Evolutionary conservation across 2,329 filamentous ascomycete species (phyloP).

Genomic region (Sarocladium brachiariae): DNA sequence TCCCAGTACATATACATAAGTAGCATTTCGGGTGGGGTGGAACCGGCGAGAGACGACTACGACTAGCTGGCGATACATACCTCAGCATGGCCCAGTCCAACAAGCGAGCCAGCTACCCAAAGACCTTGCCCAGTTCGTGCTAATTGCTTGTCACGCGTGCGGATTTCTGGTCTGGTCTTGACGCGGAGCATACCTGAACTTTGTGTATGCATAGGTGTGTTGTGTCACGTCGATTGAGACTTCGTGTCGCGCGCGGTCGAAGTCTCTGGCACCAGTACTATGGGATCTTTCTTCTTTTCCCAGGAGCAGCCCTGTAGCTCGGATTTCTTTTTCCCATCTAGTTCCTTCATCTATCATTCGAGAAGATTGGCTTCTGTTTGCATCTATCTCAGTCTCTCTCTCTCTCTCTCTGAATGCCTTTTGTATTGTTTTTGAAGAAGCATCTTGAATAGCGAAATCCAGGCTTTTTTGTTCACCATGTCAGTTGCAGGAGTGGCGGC

Average conservation of each 20-base stretch:
- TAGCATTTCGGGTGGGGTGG: neutral
- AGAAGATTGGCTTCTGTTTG: neutral
- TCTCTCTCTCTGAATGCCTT: too few species aligned
- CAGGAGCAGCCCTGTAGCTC: too few species aligned
- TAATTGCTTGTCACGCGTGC: neutral
- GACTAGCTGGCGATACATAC: slow-evolving; percentile 5
- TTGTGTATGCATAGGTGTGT: neutral
- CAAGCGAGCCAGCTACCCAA: neutral
- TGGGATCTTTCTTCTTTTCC: too few species aligned
- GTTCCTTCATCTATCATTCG: too few species aligned
- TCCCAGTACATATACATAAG: too few species aligned
- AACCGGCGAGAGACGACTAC: neutral
- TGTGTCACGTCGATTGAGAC: neutral
- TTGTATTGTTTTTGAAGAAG: too few species aligned
- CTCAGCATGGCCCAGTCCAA: slow-evolving; percentile 1
- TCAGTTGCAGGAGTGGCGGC: neutral
- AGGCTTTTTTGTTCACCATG: neutral
- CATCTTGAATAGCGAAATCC: neutral
- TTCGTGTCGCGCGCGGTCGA: slow-evolving; percentile 7
- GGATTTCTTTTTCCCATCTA: too few species aligned
- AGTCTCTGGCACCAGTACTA: too few species aligned
- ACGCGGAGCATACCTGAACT: slow-evolving; percentile 6
- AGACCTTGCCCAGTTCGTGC: neutral
- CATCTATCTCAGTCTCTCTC: neutral
- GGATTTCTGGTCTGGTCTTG: neutral